Conservation (phyloP, 176 grass and related monocot species). For the Stipa capillata region DNA sequence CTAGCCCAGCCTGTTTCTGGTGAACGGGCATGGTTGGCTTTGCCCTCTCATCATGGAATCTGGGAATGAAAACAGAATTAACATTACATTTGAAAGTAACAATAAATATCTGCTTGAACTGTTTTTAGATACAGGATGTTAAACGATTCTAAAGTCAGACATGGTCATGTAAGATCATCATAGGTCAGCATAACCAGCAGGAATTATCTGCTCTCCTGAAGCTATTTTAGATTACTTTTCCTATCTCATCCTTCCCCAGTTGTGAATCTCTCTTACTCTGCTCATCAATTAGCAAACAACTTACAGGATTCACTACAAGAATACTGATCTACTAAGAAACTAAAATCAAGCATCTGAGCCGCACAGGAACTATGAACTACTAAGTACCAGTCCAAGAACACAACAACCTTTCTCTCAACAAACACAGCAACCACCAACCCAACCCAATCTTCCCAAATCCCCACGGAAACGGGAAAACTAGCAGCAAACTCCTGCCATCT, state of each 20-base stretch:
- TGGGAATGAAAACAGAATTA: slow-evolving; percentile 20
- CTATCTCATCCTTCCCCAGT: neutral
- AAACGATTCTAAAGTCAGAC: neutral
- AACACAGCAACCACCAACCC: neutral
- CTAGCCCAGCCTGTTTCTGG: slow-evolving; percentile 24
- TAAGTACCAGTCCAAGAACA: too few relatives aligned
- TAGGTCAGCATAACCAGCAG: neutral
- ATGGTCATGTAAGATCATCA: too few relatives aligned
- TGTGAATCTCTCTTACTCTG: neutral
- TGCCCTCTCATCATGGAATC: slow-evolving; percentile 73
- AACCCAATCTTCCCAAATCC: neutral
- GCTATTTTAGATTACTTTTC: neutral
- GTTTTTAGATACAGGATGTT: neutral
- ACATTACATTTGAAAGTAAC: neutral
- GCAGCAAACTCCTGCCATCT: neutral
- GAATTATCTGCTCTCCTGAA: neutral
- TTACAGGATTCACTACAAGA: neutral
- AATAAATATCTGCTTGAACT: neutral
- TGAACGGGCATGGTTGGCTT: slow-evolving; percentile 58
- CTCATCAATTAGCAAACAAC: neutral
- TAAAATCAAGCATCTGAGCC: neutral
- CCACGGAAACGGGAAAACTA: neutral
- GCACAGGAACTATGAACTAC: neutral
- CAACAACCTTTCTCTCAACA: neutral
- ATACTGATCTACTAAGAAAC: neutral